phyloP scores from a whole-genome alignment of 2,329 filamentous ascomycete genomes.

The Incumbomyces lentus region DNA sequence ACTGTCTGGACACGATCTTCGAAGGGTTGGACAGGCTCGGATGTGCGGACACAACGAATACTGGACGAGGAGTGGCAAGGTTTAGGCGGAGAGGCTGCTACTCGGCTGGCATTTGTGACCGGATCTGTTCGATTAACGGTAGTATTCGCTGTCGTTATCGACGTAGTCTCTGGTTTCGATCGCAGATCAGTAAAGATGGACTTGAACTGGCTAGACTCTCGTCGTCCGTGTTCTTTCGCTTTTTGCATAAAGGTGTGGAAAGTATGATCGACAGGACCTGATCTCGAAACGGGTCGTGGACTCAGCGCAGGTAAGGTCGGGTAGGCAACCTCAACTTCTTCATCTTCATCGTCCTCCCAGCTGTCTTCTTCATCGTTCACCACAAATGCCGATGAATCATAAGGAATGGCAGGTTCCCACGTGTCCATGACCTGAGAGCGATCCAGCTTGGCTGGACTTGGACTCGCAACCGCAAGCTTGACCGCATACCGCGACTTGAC shows the following conservation, averaged over 20 bases:
- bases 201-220: conserved; percentile 21
- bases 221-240: conserved; percentile 23
- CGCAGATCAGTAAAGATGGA: conserved; percentile 22
- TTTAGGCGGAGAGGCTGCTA: conserved; percentile 15
- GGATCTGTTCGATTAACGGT: conserved; percentile 14
- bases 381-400: conserved; percentile 20
- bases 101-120: conserved; percentile 10
- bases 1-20: conserved; percentile 19
- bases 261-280: conserved; percentile 14
- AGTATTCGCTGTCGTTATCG: conserved; percentile 16
- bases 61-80: conserved; percentile 30
- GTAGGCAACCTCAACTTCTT: conserved; percentile 25
- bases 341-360: conserved; percentile 17
- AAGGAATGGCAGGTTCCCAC: conserved; percentile 15
- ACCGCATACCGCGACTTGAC: conserved; percentile 41
- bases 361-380: conserved; percentile 13
- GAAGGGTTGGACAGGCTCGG: conserved; percentile 21
- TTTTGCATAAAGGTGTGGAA: conserved; percentile 11
- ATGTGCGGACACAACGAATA: conserved; percentile 32
- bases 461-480: conserved; percentile 26
- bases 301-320: conserved; percentile 24
- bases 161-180: conserved; percentile 13
- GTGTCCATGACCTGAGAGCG: conserved; percentile 13
- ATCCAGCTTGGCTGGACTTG: conserved; percentile 32
- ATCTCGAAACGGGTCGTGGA: conserved; percentile 1